A percentile compares a stretch with the other conserved stretches of the same genome.
phyloP scores from a whole-genome alignment of 2,329 filamentous ascomycete genomes.

The Hymenoscyphus infarciens region DNA sequence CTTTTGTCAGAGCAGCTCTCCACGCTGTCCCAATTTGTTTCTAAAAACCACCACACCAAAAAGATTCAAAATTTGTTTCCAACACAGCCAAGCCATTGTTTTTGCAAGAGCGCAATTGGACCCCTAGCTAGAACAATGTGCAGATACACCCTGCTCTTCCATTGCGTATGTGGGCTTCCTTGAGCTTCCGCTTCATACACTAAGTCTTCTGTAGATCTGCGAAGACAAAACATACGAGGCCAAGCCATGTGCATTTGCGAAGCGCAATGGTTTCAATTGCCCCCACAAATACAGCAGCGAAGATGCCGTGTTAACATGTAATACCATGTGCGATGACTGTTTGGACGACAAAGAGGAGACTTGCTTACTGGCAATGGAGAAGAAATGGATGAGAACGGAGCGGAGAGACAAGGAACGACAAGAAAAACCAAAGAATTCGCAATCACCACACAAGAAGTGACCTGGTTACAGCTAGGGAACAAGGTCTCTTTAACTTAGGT shows the following conservation, averaged over 20 bases:
- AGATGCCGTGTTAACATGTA: background rate
- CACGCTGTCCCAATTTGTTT: background rate
- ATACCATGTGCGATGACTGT: background rate
- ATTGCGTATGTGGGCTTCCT: background rate
- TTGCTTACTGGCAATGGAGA: background rate
- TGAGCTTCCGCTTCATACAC: too few species aligned
- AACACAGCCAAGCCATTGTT: background rate
- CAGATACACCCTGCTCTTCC: background rate
- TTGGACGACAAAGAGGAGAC: background rate
- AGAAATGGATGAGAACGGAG: background rate
- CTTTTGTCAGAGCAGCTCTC: background rate
- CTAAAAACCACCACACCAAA: background rate
- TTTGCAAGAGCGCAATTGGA: background rate
- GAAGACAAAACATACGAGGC: background rate
- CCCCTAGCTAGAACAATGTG: background rate
- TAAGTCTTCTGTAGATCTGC: background rate
- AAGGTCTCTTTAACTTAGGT: background rate
- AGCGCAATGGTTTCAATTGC: background rate
- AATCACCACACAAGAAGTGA: background rate
- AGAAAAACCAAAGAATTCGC: background rate
- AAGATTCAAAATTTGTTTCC: background rate
- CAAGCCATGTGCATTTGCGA: background rate
- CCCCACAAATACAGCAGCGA: background rate
- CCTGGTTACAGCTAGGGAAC: background rate
- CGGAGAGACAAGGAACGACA: constrained; percentile 1